Base-by-base conservation (phyloP, 306 rosid species). In the Phaseolus lunatus region DNA sequence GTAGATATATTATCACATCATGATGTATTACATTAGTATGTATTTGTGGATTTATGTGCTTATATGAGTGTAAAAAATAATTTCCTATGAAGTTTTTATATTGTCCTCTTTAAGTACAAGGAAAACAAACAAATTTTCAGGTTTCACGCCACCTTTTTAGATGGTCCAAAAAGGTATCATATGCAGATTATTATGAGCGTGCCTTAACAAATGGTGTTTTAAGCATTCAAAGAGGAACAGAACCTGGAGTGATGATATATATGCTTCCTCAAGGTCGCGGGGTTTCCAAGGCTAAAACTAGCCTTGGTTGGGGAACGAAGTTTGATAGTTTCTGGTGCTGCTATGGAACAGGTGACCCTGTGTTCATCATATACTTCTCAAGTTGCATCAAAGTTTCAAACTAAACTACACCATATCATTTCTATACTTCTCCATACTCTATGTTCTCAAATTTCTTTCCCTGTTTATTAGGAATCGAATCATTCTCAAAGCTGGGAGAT, bases 401-500 rank as follows among this genome's bases (percentile, higher is more conserved):
- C 33, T 58, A 24, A 56, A 56, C 64, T 59, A 26, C 58, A 67
- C 72, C 44, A 13, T 58, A 35, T 67, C 48, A 8, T 45, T 70
- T 70, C 13, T 50, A 14, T 22, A n/a, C 20, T 68, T 23, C 48
- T 27, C 45, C 22, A 27, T 24, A 67, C 23, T 33, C 9, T 43
- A 24, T 26, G 45, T 65, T 65, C 65, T 65, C 26, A 49, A 61
- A 7, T 68, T 44, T 4, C 44, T 35, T 67, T 67, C 81, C 70
- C 69, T 61, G 20, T 73, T 41, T 48, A 45, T 53, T 64, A 91
- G 94, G 90, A 64, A 80, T 80, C 74, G 97, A 92, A 77, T 92
- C 97, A 47, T 90, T 92, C 80, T 92, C 97, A 14, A 90, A 90
- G 88, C 78, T 92, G 7, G 97, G 93, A n/a, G 96, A 92, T 87